Evolutionary conservation across 2,329 filamentous ascomycete species (phyloP).

Genomic region (Tolypocladium paradoxum): DNA sequence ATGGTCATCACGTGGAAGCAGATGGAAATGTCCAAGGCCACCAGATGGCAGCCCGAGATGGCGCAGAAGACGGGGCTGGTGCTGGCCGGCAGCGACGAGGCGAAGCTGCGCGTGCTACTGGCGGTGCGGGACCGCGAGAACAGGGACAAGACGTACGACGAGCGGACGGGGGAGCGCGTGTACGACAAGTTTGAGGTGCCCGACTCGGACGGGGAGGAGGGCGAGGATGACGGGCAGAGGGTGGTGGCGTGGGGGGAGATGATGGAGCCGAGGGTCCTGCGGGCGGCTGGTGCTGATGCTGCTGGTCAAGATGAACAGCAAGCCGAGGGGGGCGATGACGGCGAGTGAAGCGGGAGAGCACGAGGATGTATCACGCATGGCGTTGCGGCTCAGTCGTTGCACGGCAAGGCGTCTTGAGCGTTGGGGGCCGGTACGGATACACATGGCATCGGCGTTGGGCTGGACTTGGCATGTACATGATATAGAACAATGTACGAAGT

Average conservation of each 20-base stretch:
- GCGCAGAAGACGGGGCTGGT: slow-evolving; percentile 56
- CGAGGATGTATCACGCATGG: neutral
- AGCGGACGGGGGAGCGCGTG: slow-evolving; percentile 56
- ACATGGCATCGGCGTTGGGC: neutral
- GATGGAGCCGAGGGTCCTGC: slow-evolving; percentile 56
- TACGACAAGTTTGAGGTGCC: slow-evolving; percentile 74
- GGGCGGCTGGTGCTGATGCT: slow-evolving; percentile 17
- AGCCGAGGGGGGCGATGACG: too few species aligned
- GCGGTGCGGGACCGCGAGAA: slow-evolving; percentile 56
- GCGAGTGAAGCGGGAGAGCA: too few species aligned
- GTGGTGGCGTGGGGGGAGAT: slow-evolving; percentile 51
- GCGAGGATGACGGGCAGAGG: slow-evolving; percentile 52
- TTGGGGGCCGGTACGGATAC: neutral
- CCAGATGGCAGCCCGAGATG: slow-evolving; percentile 56
- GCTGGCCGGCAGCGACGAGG: slow-evolving; percentile 41
- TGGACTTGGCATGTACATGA: neutral
- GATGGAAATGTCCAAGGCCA: slow-evolving; percentile 47
- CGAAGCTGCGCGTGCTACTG: slow-evolving; percentile 47
- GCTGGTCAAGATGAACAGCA: slow-evolving; percentile 1
- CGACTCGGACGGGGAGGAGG: slow-evolving; percentile 47
- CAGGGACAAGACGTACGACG: slow-evolving; percentile 50
- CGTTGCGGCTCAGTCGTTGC: neutral
- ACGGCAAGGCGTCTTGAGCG: neutral
- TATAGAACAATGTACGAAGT: neutral
- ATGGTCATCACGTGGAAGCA: slow-evolving; percentile 62